These are phyloP conservation scores for Phytophthora sansomeana DNA, from an alignment of 352 stramenopile species.

Conservation along the genomic window DNA sequence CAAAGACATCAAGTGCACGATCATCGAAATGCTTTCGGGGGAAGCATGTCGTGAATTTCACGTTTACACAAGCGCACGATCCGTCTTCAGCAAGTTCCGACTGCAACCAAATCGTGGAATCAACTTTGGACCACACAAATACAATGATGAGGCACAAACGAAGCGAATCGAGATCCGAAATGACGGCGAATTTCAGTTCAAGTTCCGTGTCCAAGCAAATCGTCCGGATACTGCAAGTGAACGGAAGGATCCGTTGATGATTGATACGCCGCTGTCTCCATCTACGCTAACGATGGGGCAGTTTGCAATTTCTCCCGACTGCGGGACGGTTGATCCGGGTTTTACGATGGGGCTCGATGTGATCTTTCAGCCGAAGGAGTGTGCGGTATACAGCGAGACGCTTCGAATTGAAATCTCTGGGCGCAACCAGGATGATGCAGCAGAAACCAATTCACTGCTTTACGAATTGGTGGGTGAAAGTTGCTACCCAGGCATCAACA, in stretches of 20 bases:
- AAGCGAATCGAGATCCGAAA: constrained; percentile 93
- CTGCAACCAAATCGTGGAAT: constrained; percentile 91
- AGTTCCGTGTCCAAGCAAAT: constrained; percentile 68
- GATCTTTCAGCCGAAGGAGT: constrained; percentile 83
- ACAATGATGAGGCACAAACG: constrained; percentile 77
- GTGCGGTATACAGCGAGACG: constrained; percentile 72
- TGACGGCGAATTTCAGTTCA: constrained; percentile 94
- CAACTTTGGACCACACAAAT: constrained; percentile 94
- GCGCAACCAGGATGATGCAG: constrained; percentile 56
- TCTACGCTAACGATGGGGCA: constrained; percentile 65
- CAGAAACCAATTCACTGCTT: constrained; percentile 49
- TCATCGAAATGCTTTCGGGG: constrained; percentile 92
- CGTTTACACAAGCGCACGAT: constrained; percentile 74
- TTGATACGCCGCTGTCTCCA: constrained; percentile 51
- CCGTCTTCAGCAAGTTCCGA: constrained; percentile 89
- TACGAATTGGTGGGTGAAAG: constrained; percentile 94
- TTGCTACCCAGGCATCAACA: constrained; percentile 94
- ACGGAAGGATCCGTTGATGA: constrained; percentile 29
- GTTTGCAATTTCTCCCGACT: constrained; percentile 83
- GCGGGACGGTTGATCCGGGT: constrained; percentile 87
- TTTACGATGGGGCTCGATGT: constrained; percentile 77
- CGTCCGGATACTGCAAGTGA: constrained; percentile 6
- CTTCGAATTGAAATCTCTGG: constrained; percentile 83
- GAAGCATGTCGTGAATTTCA: constrained; percentile 92
- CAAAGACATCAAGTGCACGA: constrained; percentile 93